Percentiles rank a stretch among this genome's conserved stretches.
Conservation (phyloP, 2,329 filamentous ascomycete genomes). For the Sodiomyces alkalinus region DNA sequence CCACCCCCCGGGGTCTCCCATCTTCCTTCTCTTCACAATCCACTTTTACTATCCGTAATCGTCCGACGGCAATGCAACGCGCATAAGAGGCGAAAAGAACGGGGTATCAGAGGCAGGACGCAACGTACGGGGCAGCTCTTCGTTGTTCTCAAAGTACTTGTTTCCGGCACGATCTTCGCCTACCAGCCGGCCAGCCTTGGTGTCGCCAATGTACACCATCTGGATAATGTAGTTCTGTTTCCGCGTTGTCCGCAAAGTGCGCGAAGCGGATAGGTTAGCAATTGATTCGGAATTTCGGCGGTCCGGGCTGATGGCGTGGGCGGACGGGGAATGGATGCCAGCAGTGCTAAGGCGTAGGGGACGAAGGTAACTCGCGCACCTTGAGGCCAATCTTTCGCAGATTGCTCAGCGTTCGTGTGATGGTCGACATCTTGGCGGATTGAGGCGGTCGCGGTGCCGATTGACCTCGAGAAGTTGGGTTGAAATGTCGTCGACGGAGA, state of each 20-base stretch:
- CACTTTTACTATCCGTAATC: too few relatives aligned
- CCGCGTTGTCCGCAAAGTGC: conserved; percentile 3
- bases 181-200: conserved; percentile 79
- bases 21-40: too few relatives aligned
- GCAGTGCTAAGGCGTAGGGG: not conserved
- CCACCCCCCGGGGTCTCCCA: not conserved
- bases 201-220: conserved; percentile 77
- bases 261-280: not conserved
- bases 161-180: conserved; percentile 85
- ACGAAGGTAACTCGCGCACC: too few relatives aligned
- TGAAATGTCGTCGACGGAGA: conserved; percentile 5
- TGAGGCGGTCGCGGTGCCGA: conserved; percentile 10
- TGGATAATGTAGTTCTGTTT: conserved; percentile 80
- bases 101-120: not conserved
- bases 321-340: too few relatives aligned
- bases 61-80: too few relatives aligned
- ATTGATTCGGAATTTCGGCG: too few relatives aligned
- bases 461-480: conserved; percentile 12
- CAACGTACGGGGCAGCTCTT: conserved; percentile 73
- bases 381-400: conserved; percentile 78
- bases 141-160: conserved; percentile 93
- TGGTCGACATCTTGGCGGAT: conserved; percentile 65
- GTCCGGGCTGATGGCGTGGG: too few relatives aligned
- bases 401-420: conserved; percentile 74
- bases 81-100: too few relatives aligned